These are phyloP conservation scores for Agaricus blazei DNA, from an alignment of 768 basidiomycete species.

Conservation along the genomic window DNA sequence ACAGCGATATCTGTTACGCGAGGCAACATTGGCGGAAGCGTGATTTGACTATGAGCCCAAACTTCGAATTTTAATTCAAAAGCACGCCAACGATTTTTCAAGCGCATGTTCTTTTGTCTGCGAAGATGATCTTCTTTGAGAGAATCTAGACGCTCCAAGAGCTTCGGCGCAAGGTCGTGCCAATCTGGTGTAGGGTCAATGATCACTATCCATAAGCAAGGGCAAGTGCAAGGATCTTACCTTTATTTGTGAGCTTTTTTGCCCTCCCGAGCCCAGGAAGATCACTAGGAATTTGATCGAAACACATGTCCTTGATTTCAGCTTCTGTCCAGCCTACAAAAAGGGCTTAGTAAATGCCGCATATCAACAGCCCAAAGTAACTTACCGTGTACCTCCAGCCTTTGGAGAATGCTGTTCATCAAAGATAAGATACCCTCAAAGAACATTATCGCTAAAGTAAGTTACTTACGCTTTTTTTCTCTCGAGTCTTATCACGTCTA, in stretches of 20 bases:
- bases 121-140: not conserved
- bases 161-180: not conserved
- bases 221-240: not conserved
- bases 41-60: not conserved
- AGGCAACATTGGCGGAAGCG: not conserved
- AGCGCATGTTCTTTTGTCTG: not conserved
- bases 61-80: not conserved
- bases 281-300: not conserved
- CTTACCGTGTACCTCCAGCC: not conserved
- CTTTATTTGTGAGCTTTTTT: not conserved
- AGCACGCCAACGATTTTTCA: not conserved
- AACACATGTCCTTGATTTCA: not conserved
- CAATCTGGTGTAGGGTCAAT: not conserved
- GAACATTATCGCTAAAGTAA: not conserved
- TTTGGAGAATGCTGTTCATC: not conserved
- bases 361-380: not conserved
- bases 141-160: not conserved
- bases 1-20: not conserved
- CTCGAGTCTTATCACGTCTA: not conserved
- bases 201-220: not conserved
- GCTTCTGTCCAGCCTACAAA: not conserved
- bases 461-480: not conserved
- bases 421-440: no score
- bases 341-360: not conserved
- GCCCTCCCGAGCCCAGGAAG: not conserved